phyloP scores from a whole-genome alignment of 2,329 filamentous ascomycete genomes.

The Myriosclerotinia curreyana region DNA sequence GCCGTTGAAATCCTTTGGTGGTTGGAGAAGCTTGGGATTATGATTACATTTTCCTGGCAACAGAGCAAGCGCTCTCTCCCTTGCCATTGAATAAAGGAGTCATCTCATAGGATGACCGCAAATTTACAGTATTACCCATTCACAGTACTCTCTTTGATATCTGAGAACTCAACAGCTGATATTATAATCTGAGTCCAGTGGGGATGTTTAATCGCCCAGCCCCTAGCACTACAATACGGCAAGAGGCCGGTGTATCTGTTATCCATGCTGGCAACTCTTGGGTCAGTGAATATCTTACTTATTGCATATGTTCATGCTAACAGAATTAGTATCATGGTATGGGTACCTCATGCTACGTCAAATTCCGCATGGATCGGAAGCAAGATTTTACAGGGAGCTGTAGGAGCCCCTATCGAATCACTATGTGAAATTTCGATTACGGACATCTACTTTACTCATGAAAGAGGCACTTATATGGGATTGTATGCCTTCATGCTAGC shows the following conservation, averaged over 20 bases:
- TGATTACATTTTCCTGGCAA: not conserved
- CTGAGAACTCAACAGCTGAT: not conserved
- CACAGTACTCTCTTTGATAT: not conserved
- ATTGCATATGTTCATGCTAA: not conserved
- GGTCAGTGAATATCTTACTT: conserved; percentile 7
- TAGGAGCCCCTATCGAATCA: conserved; percentile 35
- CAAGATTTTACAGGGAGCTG: conserved; percentile 35
- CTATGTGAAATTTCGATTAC: conserved; percentile 39
- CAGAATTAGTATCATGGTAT: conserved; percentile 40
- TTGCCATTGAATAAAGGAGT: not conserved
- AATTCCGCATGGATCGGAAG: conserved; percentile 41
- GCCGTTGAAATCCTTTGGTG: too few relatives aligned
- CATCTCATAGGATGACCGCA: not conserved
- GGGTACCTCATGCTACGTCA: conserved; percentile 39
- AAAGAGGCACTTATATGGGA: conserved; percentile 45
- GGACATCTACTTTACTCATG: conserved; percentile 46
- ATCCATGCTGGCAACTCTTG: conserved; percentile 38
- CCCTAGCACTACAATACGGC: conserved; percentile 52
- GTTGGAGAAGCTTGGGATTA: not conserved
- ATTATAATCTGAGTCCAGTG: conserved; percentile 44
- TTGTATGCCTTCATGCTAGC: conserved; percentile 46
- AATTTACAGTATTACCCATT: not conserved
- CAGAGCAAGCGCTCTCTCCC: not conserved
- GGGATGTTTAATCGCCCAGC: conserved; percentile 52
- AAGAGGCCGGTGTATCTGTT: conserved; percentile 33